A percentile compares a stretch with the other conserved stretches of the same genome.
Conservation (phyloP, 1,284 basidiomycete genomes). For the Naganishia albida region DNA sequence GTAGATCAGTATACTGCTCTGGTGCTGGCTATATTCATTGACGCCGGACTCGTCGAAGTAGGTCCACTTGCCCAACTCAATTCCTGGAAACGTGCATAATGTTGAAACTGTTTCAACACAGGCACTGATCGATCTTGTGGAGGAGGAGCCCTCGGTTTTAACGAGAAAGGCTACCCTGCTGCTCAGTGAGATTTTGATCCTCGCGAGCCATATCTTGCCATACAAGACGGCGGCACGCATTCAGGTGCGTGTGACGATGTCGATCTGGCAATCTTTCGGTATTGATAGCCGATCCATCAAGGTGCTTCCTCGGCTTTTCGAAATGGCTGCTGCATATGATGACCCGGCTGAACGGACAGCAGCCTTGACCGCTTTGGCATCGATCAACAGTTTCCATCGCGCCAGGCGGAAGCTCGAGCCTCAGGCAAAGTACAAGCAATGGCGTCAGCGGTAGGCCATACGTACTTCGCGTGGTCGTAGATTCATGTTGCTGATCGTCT, state of each 20-base stretch:
- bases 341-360: slow-evolving; percentile 65
- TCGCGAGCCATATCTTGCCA: slow-evolving; percentile 87
- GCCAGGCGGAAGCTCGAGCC: slow-evolving; percentile 58
- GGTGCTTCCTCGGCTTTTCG: slow-evolving; percentile 83
- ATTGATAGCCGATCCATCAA: slow-evolving; percentile 46
- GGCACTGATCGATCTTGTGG: slow-evolving; percentile 80
- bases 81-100: neutral
- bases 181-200: slow-evolving; percentile 86
- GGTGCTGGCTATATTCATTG: slow-evolving; percentile 80
- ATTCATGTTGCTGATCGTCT: neutral
- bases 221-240: slow-evolving; percentile 76
- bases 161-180: slow-evolving; percentile 85
- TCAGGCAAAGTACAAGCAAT: neutral
- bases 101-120: slow-evolving; percentile 46
- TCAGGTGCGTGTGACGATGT: slow-evolving; percentile 60
- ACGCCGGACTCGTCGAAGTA: slow-evolving; percentile 84
- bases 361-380: slow-evolving; percentile 79
- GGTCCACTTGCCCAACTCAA: slow-evolving; percentile 39
- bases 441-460: slow-evolving; percentile 39
- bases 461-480: neutral
- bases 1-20: slow-evolving; percentile 92
- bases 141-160: slow-evolving; percentile 66
- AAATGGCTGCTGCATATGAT: slow-evolving; percentile 75
- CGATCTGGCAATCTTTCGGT: no score
- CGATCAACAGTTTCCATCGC: slow-evolving; percentile 88